A percentile compares a stretch with the other conserved stretches of the same genome.
Conservation (phyloP, 768 basidiomycete species). For the Boletus tomentosulus region DNA sequence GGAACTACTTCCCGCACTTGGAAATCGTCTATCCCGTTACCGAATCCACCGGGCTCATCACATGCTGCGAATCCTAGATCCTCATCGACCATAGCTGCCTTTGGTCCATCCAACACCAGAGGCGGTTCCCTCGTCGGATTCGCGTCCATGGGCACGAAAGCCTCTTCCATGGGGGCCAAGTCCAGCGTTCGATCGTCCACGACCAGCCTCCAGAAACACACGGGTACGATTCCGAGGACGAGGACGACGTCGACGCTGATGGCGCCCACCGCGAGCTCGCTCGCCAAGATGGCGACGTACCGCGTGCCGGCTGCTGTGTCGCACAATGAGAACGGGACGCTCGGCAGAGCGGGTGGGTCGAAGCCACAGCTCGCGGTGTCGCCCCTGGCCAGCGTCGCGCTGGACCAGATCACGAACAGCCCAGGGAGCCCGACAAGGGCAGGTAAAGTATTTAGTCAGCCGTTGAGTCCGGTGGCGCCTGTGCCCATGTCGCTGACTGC, state of each 20-base stretch:
- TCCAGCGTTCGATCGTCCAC: slow-evolving; percentile 13
- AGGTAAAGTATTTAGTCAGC: slow-evolving; percentile 50
- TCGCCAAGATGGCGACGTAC: slow-evolving; percentile 48
- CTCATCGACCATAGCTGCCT: slow-evolving; percentile 16
- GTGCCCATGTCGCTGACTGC: slow-evolving; percentile 26
- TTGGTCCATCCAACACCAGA: slow-evolving; percentile 13
- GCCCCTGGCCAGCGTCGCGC: slow-evolving; percentile 13
- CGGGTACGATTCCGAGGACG: slow-evolving; percentile 13
- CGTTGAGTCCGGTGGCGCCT: slow-evolving; percentile 37
- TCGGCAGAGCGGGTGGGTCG: slow-evolving; percentile 7
- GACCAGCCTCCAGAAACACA: slow-evolving; percentile 7
- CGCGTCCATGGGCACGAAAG: slow-evolving; percentile 39
- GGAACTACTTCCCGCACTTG: slow-evolving; percentile 8
- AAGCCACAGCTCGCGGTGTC: slow-evolving; percentile 15
- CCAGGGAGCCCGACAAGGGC: slow-evolving; percentile 21
- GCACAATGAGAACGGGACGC: slow-evolving; percentile 11
- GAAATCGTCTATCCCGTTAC: slow-evolving; percentile 21
- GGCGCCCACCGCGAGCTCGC: slow-evolving; percentile 74
- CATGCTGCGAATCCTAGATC: slow-evolving; percentile 9
- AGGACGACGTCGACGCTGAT: slow-evolving; percentile 49
- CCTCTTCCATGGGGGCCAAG: slow-evolving; percentile 29
- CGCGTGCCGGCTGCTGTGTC: slow-evolving; percentile 9
- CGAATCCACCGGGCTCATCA: slow-evolving; percentile 9
- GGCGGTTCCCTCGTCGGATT: slow-evolving; percentile 21
- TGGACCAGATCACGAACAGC: slow-evolving; percentile 35